A percentile compares a stretch with the other conserved stretches of the same genome.
These are phyloP conservation scores for Durusdinium trenchii DNA, from an alignment of 73 alveolate species.

Conservation along the genomic window DNA sequence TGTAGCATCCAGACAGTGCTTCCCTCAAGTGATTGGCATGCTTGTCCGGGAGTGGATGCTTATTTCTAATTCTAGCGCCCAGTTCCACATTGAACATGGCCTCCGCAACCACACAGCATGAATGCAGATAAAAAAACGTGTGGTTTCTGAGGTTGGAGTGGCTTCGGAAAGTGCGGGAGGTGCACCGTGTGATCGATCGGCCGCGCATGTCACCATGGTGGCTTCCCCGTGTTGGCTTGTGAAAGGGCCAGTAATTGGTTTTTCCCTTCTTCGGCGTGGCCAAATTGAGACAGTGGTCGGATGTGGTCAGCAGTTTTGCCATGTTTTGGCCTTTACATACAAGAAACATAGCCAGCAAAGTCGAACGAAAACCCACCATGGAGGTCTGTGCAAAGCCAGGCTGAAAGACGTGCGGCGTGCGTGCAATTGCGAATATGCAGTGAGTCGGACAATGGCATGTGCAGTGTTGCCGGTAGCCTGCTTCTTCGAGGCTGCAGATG, in stretches of 20 bases:
- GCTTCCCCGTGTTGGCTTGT: not conserved
- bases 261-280: not conserved
- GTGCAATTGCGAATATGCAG: not conserved
- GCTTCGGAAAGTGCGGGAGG: slow-evolving; percentile 76
- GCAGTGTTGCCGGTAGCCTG: not conserved
- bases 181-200: not conserved
- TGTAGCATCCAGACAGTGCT: slow-evolving; percentile 42
- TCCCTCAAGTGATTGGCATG: not conserved
- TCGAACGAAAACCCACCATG: no score
- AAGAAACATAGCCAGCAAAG: no score
- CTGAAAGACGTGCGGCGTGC: no score
- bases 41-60: not conserved
- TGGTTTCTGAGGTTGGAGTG: slow-evolving; percentile 25
- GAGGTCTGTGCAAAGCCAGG: no score
- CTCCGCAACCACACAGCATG: not conserved
- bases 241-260: no score
- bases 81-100: not conserved
- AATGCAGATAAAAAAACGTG: not conserved
- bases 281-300: not conserved
- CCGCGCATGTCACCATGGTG: not conserved
- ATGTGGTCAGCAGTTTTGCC: not conserved
- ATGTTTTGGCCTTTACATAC: no score
- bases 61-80: not conserved
- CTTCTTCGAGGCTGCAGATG: not conserved
- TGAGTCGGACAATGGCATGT: not conserved